Percentiles rank a stretch among this genome's conserved stretches.
Evolutionary conservation across 306 rosid species (phyloP).

Genomic region (Malus sylvestris): DNA sequence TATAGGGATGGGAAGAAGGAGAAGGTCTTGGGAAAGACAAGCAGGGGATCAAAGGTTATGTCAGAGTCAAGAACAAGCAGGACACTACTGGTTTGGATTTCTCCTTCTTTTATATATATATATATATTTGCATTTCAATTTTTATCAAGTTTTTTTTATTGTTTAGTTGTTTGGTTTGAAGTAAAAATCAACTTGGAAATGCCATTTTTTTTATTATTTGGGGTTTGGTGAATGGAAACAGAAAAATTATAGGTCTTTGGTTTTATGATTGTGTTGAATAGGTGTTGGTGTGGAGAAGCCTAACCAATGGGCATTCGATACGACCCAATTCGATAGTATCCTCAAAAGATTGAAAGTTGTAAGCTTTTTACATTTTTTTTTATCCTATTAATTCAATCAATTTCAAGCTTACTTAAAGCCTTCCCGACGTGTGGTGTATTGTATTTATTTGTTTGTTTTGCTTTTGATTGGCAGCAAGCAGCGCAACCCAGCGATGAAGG

Average conservation of each 20-base stretch:
- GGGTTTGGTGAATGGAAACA: not conserved
- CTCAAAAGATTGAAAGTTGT: constrained; percentile 97
- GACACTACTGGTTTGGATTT: constrained; percentile 60
- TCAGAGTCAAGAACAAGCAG: constrained; percentile 75
- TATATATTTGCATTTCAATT: not conserved
- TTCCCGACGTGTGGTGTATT: not conserved
- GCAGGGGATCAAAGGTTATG: constrained; percentile 89
- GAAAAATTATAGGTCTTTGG: not conserved
- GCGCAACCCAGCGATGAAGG: constrained; percentile 45
- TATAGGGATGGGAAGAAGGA: constrained; percentile 99
- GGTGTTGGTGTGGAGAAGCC: constrained; percentile 91
- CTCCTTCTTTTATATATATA: not conserved
- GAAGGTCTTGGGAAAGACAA: constrained; percentile 94
- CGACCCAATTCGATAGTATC: constrained; percentile 78
- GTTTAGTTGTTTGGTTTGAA: not conserved
- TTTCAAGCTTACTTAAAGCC: not conserved
- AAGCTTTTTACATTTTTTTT: constrained; percentile 1
- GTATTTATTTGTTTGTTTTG: not conserved
- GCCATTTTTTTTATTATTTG: no score
- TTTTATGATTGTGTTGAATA: constrained; percentile 1
- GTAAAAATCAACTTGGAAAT: not conserved
- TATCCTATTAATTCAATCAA: not conserved
- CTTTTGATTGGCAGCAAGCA: constrained; percentile 52
- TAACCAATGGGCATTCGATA: constrained; percentile 89
- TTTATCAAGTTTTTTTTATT: not conserved